Evolutionary conservation across 2,329 filamentous ascomycete species (phyloP), one percentile per base, ranked within the genome.

Genomic region (Cercospora janseana): DNA sequence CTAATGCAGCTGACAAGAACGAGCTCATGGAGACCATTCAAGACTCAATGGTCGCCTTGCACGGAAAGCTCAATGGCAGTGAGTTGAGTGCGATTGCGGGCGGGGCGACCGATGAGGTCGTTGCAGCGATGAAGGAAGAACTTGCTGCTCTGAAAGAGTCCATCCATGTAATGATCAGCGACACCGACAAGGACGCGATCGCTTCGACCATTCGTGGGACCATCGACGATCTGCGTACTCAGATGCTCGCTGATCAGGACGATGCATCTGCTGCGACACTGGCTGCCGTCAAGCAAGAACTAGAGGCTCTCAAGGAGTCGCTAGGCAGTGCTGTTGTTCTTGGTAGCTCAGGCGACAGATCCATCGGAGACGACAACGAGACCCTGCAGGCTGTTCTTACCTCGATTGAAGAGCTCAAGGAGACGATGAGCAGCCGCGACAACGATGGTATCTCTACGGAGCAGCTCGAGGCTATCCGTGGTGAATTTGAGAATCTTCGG

Each of bases 1-100:
- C 79, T 40, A 71, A 75, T n/a, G 68, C 74, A 0, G 70, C 70
- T 16, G 75, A 82, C 56, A 83, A 83, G 61, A 79, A 79, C 46
- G 81, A 85, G 55, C 75, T 85, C 27, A 66, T 85, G 2, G 80
- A 84, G 56, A 78, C 77, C 4, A 78, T 85, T 31, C 76, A 79
- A 42, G 70, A 71, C 37, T 72, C 72, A 8, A 70, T 78, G 45
- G 78, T 79, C 15, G 69, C 63, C n/a, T 61, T 75, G 18, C 74
- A 73, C 37, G 64, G 71, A 12, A 72, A 72, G 27, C 55, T 78
- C 6, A 71, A 70, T 20, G 66, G 70, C 32, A 66, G 63, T 24
- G 63, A 68, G 6, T 38, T 63, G 3, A 61, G 55, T 28, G 56
- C 52, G n/a, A 29, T 60, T 12, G 57, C 65, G 6, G 59, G 61